Percentiles rank a stretch among this genome's conserved stretches.
Conservation (phyloP, 306 rosid species). For the Begonia peltatifolia region DNA sequence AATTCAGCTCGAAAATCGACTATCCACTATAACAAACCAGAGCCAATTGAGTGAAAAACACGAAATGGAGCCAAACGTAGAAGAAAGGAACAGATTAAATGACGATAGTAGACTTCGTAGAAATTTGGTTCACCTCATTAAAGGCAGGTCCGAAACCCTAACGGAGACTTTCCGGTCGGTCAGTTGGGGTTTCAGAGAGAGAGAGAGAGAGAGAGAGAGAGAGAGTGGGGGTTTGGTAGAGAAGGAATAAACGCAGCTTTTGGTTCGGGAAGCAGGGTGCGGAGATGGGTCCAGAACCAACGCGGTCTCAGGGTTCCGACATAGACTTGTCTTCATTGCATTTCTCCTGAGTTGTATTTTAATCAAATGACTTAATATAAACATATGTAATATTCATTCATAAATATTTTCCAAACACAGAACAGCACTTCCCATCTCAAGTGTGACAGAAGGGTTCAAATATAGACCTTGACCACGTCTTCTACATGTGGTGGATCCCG, state of each 20-base stretch:
- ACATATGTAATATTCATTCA: no score
- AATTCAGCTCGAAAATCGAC: constrained; percentile 16
- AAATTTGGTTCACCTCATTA: constrained; percentile 4
- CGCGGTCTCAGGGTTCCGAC: neutral
- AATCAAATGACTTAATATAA: no score
- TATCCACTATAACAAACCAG: neutral
- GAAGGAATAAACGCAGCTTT: constrained; percentile 14
- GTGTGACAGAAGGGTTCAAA: no score
- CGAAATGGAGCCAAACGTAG: constrained; percentile 13
- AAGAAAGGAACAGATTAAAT: constrained; percentile 2
- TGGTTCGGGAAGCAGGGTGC: neutral
- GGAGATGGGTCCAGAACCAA: constrained; percentile 10
- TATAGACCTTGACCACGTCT: no score
- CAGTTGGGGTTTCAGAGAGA: neutral
- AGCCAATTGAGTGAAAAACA: constrained; percentile 1
- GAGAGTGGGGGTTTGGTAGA: constrained; percentile 5
- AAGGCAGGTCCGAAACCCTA: constrained; percentile 23
- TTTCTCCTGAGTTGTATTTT: no score
- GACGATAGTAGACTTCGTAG: neutral
- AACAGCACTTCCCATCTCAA: no score
- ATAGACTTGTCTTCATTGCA: no score
- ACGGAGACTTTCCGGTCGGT: constrained; percentile 15
- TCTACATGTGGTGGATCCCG: no score
- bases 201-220: constrained; percentile 6
- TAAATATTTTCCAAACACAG: no score